Conservation (phyloP, 2,329 filamentous ascomycete genomes). For the Fusarium coicis region DNA sequence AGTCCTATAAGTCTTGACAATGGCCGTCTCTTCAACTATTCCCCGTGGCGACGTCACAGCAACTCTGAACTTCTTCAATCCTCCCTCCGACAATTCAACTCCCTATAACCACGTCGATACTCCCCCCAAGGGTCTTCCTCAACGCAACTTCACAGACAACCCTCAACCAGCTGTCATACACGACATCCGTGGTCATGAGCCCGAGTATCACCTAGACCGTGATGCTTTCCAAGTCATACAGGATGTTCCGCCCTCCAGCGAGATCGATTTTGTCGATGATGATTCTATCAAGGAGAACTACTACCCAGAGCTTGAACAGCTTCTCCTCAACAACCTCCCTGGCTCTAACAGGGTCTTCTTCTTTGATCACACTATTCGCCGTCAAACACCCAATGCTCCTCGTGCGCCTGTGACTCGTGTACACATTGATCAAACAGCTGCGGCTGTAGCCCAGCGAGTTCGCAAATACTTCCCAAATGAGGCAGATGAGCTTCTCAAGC, state of each 20-base stretch:
- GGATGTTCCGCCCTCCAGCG: slow-evolving; percentile 62
- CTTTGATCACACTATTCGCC: slow-evolving; percentile 92
- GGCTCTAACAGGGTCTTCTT: slow-evolving; percentile 75
- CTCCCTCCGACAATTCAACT: slow-evolving; percentile 66
- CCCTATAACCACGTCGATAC: slow-evolving; percentile 76
- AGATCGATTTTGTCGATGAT: slow-evolving; percentile 72
- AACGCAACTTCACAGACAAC: slow-evolving; percentile 70
- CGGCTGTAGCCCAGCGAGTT: slow-evolving; percentile 74
- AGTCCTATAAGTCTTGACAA: slow-evolving; percentile 33
- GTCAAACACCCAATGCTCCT: slow-evolving; percentile 65
- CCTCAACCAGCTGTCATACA: slow-evolving; percentile 67
- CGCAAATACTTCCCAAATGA: slow-evolving; percentile 73
- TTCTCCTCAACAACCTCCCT: slow-evolving; percentile 75
- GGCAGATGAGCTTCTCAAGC: slow-evolving; percentile 71
- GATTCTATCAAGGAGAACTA: slow-evolving; percentile 76
- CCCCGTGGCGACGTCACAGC: slow-evolving; percentile 71
- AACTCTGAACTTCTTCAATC: slow-evolving; percentile 72
- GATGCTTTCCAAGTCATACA: slow-evolving; percentile 79
- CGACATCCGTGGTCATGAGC: slow-evolving; percentile 79
- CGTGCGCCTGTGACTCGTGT: slow-evolving; percentile 77
- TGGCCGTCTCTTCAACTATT: slow-evolving; percentile 55
- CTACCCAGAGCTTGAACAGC: slow-evolving; percentile 83
- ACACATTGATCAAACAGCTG: slow-evolving; percentile 85
- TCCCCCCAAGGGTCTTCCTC: slow-evolving; percentile 68
- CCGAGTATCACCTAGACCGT: slow-evolving; percentile 72